phyloP scores from a whole-genome alignment of 805 yeast species.

The Saccharomycopsis sp. region DNA sequence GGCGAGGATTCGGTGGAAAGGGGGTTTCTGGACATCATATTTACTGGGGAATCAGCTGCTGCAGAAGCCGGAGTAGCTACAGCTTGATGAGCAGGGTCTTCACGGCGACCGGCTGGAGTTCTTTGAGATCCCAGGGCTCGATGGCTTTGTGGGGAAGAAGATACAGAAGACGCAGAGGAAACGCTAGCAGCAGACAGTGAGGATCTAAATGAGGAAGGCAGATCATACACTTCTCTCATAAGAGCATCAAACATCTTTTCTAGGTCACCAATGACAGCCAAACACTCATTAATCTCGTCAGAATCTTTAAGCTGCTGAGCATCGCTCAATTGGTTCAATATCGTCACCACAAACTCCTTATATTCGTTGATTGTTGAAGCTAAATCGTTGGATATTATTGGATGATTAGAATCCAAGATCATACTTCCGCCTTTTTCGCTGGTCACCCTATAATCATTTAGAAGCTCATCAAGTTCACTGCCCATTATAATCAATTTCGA shows the following conservation, averaged over 20 bases:
- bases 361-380: constrained; percentile 37
- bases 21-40: background rate
- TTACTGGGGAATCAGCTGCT: background rate
- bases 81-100: background rate
- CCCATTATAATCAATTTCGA: constrained; percentile 53
- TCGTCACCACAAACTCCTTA: constrained; percentile 43
- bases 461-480: constrained; percentile 39
- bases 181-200: background rate
- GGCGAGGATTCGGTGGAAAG: constrained; percentile 8
- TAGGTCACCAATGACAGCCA: constrained; percentile 53
- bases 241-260: constrained; percentile 55
- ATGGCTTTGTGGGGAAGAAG: background rate
- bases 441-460: constrained; percentile 17
- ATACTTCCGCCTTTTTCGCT: constrained; percentile 6
- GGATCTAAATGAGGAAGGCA: background rate
- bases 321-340: constrained; percentile 43
- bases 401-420: constrained; percentile 27
- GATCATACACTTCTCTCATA: constrained; percentile 23
- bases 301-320: constrained; percentile 43
- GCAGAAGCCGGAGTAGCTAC: background rate
- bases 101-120: background rate
- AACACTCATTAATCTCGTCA: constrained; percentile 48
- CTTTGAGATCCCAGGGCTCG: background rate
- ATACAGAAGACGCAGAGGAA: background rate
- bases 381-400: constrained; percentile 20